Evolutionary conservation across 1,284 basidiomycete genomes (phyloP), one percentile per base, ranked within the genome.

Genomic region (Kalmanozyma brasiliensis): DNA sequence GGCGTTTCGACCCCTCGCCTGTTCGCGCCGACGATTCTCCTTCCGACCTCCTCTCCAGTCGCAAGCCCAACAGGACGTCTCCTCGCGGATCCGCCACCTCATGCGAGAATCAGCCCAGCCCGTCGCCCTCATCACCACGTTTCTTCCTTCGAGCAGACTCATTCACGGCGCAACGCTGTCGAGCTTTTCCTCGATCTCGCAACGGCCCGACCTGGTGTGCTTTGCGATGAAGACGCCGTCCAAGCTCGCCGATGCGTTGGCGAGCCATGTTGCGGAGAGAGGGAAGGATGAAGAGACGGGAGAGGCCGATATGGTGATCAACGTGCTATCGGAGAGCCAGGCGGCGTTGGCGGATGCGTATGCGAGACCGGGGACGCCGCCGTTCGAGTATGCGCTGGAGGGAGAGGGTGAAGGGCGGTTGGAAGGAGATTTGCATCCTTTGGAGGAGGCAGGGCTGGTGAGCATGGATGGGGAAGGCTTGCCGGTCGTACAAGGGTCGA

Each of bases 101-200:
- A 71, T 71, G 68, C 41, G 68, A 1, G 9, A 40, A 14, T 46
- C 63, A 16, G 68, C 68, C 24, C 68, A 71, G 33, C 68, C 68
- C 2, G 68, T 71, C 0, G 59, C 63, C 0, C 51, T 71, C 17
- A 30, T 67, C 16, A 67, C 59, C 16, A 56, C 58, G n/a, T 57
- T 62, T 13, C 56, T 71, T 8, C 51, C 68, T 0, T 33, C 44
- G 13, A 13, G 37, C 1, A 32, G 14, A 1, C 34, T 41, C n/a
- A 63, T 71, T 0, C 68, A 71, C 33, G 68, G 51, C 2, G 68
- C 68, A 19, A 71, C 68, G 6, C 56, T 71, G 3, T 71, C 68
- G 6, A 59, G 53, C 22, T 71, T 71, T 19, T 41, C 51, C 8
- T 59, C 63, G 8, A 45, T 71, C 34, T 66, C 63, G 14, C 26